Conservation (phyloP, 2,329 filamentous ascomycete genomes). For the Rhinocladiella similis region DNA sequence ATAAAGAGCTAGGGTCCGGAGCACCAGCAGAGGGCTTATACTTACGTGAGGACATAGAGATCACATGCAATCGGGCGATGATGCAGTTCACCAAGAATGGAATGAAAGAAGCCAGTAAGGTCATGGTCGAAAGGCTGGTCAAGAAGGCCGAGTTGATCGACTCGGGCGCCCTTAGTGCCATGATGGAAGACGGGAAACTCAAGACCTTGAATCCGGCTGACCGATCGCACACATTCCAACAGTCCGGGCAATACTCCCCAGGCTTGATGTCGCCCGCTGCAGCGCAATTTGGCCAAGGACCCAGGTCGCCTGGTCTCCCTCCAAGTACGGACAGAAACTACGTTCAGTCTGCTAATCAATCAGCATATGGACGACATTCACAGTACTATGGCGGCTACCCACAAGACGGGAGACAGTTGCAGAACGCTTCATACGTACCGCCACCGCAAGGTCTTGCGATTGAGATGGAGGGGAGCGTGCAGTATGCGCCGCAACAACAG, state of each 20-base stretch:
- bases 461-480: slow-evolving; percentile 28
- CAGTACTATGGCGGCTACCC: slow-evolving; percentile 17
- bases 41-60: slow-evolving; percentile 78
- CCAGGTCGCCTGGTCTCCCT: slow-evolving; percentile 4
- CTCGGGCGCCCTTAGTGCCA: slow-evolving; percentile 27
- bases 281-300: slow-evolving; percentile 5
- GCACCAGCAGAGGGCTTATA: slow-evolving; percentile 71
- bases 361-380: slow-evolving; percentile 19
- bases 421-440: slow-evolving; percentile 8
- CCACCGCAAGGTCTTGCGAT: slow-evolving; percentile 25
- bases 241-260: slow-evolving; percentile 20
- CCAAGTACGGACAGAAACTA: background rate
- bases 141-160: slow-evolving; percentile 51
- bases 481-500: slow-evolving; percentile 6
- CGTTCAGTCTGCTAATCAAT: background rate
- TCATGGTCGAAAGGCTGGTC: slow-evolving; percentile 65
- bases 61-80: slow-evolving; percentile 77
- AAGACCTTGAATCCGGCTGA: slow-evolving; percentile 27
- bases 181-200: slow-evolving; percentile 28
- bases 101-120: slow-evolving; percentile 71
- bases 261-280: slow-evolving; percentile 15
- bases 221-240: slow-evolving; percentile 18
- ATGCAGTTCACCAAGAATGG: slow-evolving; percentile 78
- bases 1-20: slow-evolving; percentile 65
- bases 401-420: slow-evolving; percentile 16